A percentile compares a stretch with the other conserved stretches of the same genome.
phyloP scores from a whole-genome alignment of 2,329 filamentous ascomycete genomes.

The Penicillium occitanis region DNA sequence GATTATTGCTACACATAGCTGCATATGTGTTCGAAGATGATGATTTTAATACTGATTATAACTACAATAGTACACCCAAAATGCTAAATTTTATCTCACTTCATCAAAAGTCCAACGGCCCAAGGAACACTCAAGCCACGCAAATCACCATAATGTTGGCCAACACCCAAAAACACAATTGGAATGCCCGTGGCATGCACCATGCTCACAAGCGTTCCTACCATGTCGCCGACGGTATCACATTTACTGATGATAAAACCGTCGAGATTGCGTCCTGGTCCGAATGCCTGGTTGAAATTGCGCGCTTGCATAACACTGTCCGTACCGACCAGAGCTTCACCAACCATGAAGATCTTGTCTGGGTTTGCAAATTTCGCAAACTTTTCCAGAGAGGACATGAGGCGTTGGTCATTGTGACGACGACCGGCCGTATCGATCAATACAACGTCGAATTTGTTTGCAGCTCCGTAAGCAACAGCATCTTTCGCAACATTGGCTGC shows the following conservation, averaged over 20 bases:
- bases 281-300: slow-evolving; percentile 95
- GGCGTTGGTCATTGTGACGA: slow-evolving; percentile 88
- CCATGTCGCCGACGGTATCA: slow-evolving; percentile 99
- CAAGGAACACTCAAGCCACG: slow-evolving; percentile 64
- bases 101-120: slow-evolving; percentile 63
- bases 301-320: slow-evolving; percentile 93
- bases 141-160: slow-evolving; percentile 67
- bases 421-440: slow-evolving; percentile 95
- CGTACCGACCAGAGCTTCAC: slow-evolving; percentile 87
- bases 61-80: neutral
- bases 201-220: slow-evolving; percentile 91
- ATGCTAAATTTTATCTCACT: slow-evolving; percentile 28
- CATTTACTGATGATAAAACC: slow-evolving; percentile 99
- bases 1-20: neutral
- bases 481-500: slow-evolving; percentile 94
- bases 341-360: slow-evolving; percentile 98
- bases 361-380: slow-evolving; percentile 95
- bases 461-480: slow-evolving; percentile 75
- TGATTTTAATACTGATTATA: neutral
- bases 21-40: neutral
- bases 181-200: slow-evolving; percentile 97
- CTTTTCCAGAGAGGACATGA: slow-evolving; percentile 96
- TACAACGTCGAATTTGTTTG: slow-evolving; percentile 83
- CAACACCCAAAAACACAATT: slow-evolving; percentile 82
- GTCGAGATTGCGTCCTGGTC: slow-evolving; percentile 74